Evolutionary conservation across 208 protist genomes (phyloP), one percentile per base, ranked within the genome.

Genomic region (Trypanosoma boissoni): DNA sequence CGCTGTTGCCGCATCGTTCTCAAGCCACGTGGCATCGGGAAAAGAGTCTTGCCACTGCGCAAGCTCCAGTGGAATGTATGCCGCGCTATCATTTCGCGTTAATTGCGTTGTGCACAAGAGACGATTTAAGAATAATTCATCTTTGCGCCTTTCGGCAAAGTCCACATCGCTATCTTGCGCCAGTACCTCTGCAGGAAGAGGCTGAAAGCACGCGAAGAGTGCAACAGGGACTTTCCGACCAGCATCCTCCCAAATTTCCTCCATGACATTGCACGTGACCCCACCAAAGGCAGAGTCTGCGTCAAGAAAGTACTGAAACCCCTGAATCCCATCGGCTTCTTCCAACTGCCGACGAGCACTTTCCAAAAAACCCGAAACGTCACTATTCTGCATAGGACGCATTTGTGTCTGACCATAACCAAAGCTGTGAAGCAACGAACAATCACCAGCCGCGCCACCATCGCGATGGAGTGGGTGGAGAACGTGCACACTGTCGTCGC

Each of bases 271-370:
- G 28, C 69, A 71, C 37, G 83, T 83, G 1, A 73, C 76, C 1
- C 87, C 87, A 26, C 70, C 80, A 55, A 94, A 94, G 52, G 83
- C 57, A 24, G 81, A 83, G 63, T 91, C 83, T 3, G 72, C 79
- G 43, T 94, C 87, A 8, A 80, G 49, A 69, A 91, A 94, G 57
- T 64, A 81, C 58, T 94, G 83, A 14, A 88, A 32, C 0, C 87
- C 87, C 52, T 94, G 87, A 46, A 86, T 26, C 26, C 52, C 59
- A 59, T 94, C 81, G 0, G 80, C 67, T 20, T 77, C 60, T 62
- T 94, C 87, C 8, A 90, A 45, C 51, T 90, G 72, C 6, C 53
- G 58, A 0, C 87, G 80, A 29, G 91, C 44, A 14, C 64, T 73
- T 5, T 63, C 62, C 20, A 83, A 50, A 12, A 88, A 74, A 3